A percentile compares a stretch with the other conserved stretches of the same genome.
Evolutionary conservation across 129 eudicot genomes (phyloP).

Genomic region (Daucus carota): DNA sequence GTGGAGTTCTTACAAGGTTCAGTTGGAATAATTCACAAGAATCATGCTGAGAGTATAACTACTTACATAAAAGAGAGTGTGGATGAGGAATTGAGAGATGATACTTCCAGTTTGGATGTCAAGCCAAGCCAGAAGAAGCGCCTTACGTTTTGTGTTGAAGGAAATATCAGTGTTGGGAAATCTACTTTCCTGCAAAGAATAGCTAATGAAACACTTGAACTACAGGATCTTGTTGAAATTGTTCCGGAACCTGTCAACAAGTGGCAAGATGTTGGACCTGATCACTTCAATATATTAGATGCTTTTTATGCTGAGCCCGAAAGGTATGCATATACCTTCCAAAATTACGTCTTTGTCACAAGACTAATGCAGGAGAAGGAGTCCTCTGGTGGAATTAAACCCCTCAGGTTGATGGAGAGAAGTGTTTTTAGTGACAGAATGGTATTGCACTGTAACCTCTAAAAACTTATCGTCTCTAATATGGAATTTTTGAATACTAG

Average conservation of each 20-base stretch:
- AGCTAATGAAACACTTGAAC: conserved; percentile 88
- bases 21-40: conserved; percentile 81
- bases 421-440: conserved; percentile 91
- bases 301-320: conserved; percentile 88
- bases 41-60: conserved; percentile 93
- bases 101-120: conserved; percentile 20
- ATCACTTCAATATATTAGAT: conserved; percentile 83
- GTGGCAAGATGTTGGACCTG: conserved; percentile 91
- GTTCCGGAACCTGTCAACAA: conserved; percentile 91
- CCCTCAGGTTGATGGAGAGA: conserved; percentile 94
- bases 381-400: conserved; percentile 73
- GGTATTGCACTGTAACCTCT: conserved; percentile 34
- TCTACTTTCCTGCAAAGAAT: conserved; percentile 84
- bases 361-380: conserved; percentile 96
- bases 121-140: conserved; percentile 46
- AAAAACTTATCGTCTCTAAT: background rate
- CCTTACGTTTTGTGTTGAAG: conserved; percentile 87
- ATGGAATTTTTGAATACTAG: background rate
- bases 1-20: conserved; percentile 74
- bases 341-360: conserved; percentile 86
- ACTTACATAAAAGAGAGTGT: conserved; percentile 76
- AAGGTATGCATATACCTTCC: conserved; percentile 89
- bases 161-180: conserved; percentile 91
- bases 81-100: conserved; percentile 73
- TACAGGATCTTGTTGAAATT: conserved; percentile 84